Conservation (phyloP, 495 filamentous ascomycete genomes). For the Trichoderma asperelloides region DNA sequence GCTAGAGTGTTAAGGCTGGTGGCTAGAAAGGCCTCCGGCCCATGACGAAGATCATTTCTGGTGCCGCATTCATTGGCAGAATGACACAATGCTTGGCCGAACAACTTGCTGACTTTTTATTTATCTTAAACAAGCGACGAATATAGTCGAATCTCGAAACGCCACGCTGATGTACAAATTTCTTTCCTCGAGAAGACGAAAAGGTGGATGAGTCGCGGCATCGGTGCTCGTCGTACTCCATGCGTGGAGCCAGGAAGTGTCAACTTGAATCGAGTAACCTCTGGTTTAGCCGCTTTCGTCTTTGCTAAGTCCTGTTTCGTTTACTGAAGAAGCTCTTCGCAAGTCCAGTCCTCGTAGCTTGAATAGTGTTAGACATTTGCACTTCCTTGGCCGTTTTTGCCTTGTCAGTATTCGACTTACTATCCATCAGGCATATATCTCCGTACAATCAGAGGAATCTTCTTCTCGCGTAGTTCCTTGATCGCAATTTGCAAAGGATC, state of each 20-base stretch:
- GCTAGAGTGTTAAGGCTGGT: neutral
- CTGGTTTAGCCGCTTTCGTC: neutral
- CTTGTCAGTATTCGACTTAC: constrained; percentile 47
- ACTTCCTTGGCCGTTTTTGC: neutral
- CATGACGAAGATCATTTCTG: neutral
- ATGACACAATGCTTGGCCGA: neutral
- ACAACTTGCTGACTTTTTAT: neutral
- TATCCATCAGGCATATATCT: constrained; percentile 94
- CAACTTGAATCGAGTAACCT: neutral
- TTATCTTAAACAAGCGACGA: neutral
- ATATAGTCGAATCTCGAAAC: neutral
- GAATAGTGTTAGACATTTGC: constrained; percentile 12
- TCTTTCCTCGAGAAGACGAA: neutral
- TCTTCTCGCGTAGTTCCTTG: constrained; percentile 96
- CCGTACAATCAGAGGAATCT: constrained; percentile 90
- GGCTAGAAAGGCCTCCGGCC: neutral
- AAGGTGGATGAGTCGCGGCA: neutral
- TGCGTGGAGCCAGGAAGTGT: neutral
- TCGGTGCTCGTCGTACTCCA: neutral
- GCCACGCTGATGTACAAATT: constrained; percentile 4
- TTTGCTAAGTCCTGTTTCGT: neutral
- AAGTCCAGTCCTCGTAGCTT: constrained; percentile 99
- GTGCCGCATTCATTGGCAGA: neutral
- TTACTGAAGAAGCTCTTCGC: constrained; percentile 74
- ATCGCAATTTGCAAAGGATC: constrained; percentile 95